phyloP scores from a whole-genome alignment of 208 protist genomes.

The Tetramitus jugosus region DNA sequence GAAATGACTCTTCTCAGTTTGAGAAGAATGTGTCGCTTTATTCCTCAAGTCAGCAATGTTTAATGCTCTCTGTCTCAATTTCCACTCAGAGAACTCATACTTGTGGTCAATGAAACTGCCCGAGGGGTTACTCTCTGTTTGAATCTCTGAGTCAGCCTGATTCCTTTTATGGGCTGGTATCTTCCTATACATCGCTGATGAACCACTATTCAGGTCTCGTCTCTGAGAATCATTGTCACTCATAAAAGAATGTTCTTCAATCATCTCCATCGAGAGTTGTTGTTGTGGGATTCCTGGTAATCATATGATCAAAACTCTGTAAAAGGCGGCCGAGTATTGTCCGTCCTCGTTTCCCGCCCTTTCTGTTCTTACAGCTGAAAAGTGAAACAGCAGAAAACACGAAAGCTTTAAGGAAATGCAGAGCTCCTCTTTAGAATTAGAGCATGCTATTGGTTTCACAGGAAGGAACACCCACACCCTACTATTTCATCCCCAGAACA shows the following conservation, averaged over 20 bases:
- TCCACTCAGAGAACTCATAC: conserved; percentile 84
- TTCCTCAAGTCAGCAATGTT: conserved; percentile 70
- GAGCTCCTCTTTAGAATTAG: conserved; percentile 23
- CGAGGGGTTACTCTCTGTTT: conserved; percentile 65
- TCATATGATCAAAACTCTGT: no score
- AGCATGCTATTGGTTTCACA: conserved; percentile 34
- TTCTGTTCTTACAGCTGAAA: neutral
- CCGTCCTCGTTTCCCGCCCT: neutral
- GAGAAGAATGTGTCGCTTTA: conserved; percentile 67
- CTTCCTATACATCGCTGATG: no score
- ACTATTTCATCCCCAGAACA: conserved; percentile 25
- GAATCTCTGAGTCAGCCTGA: conserved; percentile 49
- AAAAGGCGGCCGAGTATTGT: neutral
- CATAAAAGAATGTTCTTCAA: neutral
- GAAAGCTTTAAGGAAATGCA: no score
- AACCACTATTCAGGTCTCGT: neutral
- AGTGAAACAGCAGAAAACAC: neutral
- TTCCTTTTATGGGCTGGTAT: neutral
- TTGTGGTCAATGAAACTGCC: conserved; percentile 69
- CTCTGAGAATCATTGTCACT: neutral
- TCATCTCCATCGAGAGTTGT: no score
- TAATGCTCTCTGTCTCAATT: conserved; percentile 71
- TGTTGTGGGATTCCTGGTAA: no score
- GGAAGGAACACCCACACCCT: conserved; percentile 18
- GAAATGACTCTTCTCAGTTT: conserved; percentile 69